Conservation (phyloP, 179 eudicot genomes). For the Pouteria campechiana region DNA sequence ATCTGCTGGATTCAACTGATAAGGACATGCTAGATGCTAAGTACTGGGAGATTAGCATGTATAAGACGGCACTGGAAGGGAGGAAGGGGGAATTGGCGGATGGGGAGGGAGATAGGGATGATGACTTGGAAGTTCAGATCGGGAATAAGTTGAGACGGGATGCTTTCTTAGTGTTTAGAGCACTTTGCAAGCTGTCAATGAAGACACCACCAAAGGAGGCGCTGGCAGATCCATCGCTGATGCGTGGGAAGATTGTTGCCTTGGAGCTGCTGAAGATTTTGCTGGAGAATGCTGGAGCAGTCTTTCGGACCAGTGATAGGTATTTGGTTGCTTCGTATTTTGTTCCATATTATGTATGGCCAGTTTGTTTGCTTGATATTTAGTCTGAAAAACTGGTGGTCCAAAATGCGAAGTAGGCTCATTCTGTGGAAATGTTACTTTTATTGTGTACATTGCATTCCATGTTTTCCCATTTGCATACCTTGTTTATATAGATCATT, state of each 20-base stretch:
- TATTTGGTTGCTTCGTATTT: slow-evolving; percentile 15
- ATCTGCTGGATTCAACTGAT: slow-evolving; percentile 90
- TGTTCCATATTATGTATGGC: too few species aligned
- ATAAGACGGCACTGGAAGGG: slow-evolving; percentile 89
- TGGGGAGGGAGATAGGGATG: slow-evolving; percentile 77
- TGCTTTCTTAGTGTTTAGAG: slow-evolving; percentile 91
- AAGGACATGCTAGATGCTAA: slow-evolving; percentile 99
- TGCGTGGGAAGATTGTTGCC: slow-evolving; percentile 93
- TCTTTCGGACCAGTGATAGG: slow-evolving; percentile 98
- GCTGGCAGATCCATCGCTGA: slow-evolving; percentile 61
- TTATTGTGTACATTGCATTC: too few species aligned
- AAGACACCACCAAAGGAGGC: slow-evolving; percentile 98
- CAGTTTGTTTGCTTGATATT: too few species aligned
- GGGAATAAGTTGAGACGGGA: slow-evolving; percentile 93
- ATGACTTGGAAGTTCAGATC: slow-evolving; percentile 91
- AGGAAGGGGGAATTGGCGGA: slow-evolving; percentile 89
- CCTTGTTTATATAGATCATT: too few species aligned
- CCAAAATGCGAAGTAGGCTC: too few species aligned
- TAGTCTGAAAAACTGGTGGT: too few species aligned
- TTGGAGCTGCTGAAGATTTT: slow-evolving; percentile 95
- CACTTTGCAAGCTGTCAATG: slow-evolving; percentile 91
- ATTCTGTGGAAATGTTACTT: too few species aligned
- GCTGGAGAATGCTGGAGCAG: slow-evolving; percentile 94
- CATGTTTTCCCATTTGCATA: too few species aligned
- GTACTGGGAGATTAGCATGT: slow-evolving; percentile 99